phyloP scores from a whole-genome alignment of 192 early-diverging fungal genomes.

The Coemansia guatemalensis region DNA sequence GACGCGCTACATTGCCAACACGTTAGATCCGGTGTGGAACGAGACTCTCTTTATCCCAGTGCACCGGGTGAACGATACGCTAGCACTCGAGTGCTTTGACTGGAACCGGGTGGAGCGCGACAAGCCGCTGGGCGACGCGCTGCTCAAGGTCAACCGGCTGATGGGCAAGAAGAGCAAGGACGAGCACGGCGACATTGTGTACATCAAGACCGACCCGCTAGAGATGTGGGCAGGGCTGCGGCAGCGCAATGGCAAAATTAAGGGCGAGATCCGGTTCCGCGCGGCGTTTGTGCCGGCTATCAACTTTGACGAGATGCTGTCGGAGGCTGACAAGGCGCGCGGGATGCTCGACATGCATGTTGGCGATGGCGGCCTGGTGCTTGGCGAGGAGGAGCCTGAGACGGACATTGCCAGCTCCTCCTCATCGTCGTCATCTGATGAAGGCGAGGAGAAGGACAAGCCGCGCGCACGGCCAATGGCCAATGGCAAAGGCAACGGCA shows the following conservation, averaged over 20 bases:
- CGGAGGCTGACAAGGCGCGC: constrained; percentile 38
- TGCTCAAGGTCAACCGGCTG: constrained; percentile 60
- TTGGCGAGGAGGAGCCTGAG: constrained; percentile 35
- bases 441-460: neutral
- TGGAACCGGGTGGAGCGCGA: constrained; percentile 86
- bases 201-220: constrained; percentile 40
- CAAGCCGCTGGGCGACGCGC: constrained; percentile 74
- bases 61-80: constrained; percentile 68
- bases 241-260: constrained; percentile 59
- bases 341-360: constrained; percentile 45
- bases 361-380: constrained; percentile 41
- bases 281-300: constrained; percentile 60
- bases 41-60: constrained; percentile 85
- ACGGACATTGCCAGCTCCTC: neutral
- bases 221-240: constrained; percentile 60
- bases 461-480: neutral
- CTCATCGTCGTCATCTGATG: constrained; percentile 16
- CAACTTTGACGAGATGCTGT: constrained; percentile 53
- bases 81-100: constrained; percentile 83
- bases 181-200: constrained; percentile 44
- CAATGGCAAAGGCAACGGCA: constrained; percentile 1
- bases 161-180: constrained; percentile 43
- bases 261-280: constrained; percentile 62
- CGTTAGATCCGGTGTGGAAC: constrained; percentile 89
- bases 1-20: constrained; percentile 79